Base-by-base conservation (phyloP, 2,329 filamentous ascomycete genomes). In the Colletotrichum limetticola region DNA sequence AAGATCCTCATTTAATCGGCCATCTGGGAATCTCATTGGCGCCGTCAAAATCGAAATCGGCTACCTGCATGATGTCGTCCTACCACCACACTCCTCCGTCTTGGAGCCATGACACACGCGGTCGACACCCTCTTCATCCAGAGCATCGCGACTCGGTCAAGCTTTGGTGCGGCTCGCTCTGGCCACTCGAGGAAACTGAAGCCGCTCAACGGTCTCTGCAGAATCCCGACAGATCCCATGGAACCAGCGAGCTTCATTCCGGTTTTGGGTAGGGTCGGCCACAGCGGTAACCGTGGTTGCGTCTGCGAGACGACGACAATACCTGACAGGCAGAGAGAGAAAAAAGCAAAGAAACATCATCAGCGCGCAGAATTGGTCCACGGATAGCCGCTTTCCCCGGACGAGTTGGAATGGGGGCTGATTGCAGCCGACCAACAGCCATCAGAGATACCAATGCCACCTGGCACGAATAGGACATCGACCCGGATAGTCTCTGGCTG, bases 61-160 rank as follows among this genome's bases (percentile, higher is more conserved):
- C 75, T 74, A 75, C 76, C 75, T 76, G 76, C 76, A 77, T 76
- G 35, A 77, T 76, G 77, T 53, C 66, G 76, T 80, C 72, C 76
- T 73, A 77, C 77, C 75, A 35, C 28, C 62, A 28, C 14, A 16
- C 59, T 64, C 52, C 56, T 49, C 32, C 32, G 28, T 42, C 59
- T 28, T 60, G 53, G 42, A 46, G 42, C 69, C 53, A 69, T 55
- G 53, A 69, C 59, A 55, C 42, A 60, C 42, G 65, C 37, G 37
- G 37, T 42, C 16, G 37, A 42, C 30, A 55, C 42, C 19, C 42
- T 49, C 42, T 49, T 22, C 19, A n/a, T 4, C 64, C 37, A 37
- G 32, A 30, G 64, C 32, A 46, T 30, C 42, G 63, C 42, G 55
- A 59, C 53, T 64, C 70, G 70, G 59, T 72, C 70, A 69, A 69